A percentile compares a stretch with the other conserved stretches of the same genome.
These are phyloP conservation scores for Cystobasidiopsis lactophilus DNA, from an alignment of 768 basidiomycete genomes.

Conservation along the genomic window DNA sequence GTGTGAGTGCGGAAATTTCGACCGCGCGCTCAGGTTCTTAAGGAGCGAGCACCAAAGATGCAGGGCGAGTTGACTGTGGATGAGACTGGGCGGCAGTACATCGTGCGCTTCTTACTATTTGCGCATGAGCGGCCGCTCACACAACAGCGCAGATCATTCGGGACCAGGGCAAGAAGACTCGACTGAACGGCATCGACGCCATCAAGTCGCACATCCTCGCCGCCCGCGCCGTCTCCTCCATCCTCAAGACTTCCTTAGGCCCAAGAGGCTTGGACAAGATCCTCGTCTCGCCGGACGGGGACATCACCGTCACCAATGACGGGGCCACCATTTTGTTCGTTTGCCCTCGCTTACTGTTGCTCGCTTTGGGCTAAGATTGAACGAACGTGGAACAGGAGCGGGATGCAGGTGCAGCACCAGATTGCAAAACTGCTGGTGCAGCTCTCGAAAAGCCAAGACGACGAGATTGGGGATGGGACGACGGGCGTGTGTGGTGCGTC, in stretches of 20 bases:
- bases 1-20: no score
- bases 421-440: constrained; percentile 95
- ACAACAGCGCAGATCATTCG: no score
- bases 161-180: constrained; percentile 36
- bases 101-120: no score
- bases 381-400: neutral
- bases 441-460: constrained; percentile 91
- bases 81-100: no score
- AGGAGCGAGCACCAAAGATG: no score
- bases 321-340: constrained; percentile 69
- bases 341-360: constrained; percentile 60
- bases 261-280: constrained; percentile 83
- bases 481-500: constrained; percentile 91
- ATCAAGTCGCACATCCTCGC: constrained; percentile 89
- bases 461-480: constrained; percentile 98
- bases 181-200: constrained; percentile 76
- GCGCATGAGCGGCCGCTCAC: no score
- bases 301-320: constrained; percentile 98
- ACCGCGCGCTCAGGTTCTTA: no score
- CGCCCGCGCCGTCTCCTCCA: constrained; percentile 77
- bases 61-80: no score
- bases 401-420: constrained; percentile 60
- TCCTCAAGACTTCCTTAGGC: constrained; percentile 81
- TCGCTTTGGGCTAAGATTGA: neutral
- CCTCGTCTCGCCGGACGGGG: constrained; percentile 72